Conservation (phyloP, 192 early-diverging fungal species). For the Backusella westeae region DNA sequence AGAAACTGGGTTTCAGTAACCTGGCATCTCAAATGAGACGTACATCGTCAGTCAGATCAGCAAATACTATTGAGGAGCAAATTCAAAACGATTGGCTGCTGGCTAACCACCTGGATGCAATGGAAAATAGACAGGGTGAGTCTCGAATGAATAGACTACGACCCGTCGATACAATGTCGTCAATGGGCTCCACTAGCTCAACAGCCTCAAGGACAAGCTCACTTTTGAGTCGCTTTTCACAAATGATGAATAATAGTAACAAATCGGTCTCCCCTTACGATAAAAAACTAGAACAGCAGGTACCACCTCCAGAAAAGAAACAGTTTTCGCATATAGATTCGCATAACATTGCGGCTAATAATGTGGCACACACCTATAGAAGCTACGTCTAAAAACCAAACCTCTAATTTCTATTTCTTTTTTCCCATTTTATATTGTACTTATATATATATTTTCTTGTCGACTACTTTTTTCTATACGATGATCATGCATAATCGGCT, state of each 20-base stretch:
- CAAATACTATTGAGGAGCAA: constrained; percentile 3
- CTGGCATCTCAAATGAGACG: constrained; percentile 7
- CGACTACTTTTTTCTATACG: background rate
- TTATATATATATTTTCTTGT: background rate
- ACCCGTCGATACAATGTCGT: background rate
- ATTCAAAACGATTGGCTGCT: constrained; percentile 2
- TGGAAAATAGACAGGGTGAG: background rate
- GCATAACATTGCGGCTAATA: background rate
- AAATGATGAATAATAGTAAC: constrained; percentile 2
- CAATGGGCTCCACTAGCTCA: background rate
- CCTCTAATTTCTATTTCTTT: background rate
- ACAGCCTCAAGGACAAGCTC: background rate
- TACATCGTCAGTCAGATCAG: background rate
- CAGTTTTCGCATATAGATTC: background rate
- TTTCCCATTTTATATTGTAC: background rate
- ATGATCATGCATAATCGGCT: background rate
- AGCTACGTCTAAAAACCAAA: background rate
- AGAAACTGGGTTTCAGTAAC: constrained; percentile 18
- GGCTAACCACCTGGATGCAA: constrained; percentile 2
- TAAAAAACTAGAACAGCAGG: background rate
- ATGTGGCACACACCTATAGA: background rate
- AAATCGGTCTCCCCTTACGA: constrained; percentile 1
- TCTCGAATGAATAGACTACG: background rate
- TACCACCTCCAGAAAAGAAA: background rate
- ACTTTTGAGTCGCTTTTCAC: constrained; percentile 9